These are phyloP conservation scores for Ogataea paradorogensis DNA, from an alignment of 805 yeast genomes.

Conservation along the genomic window DNA sequence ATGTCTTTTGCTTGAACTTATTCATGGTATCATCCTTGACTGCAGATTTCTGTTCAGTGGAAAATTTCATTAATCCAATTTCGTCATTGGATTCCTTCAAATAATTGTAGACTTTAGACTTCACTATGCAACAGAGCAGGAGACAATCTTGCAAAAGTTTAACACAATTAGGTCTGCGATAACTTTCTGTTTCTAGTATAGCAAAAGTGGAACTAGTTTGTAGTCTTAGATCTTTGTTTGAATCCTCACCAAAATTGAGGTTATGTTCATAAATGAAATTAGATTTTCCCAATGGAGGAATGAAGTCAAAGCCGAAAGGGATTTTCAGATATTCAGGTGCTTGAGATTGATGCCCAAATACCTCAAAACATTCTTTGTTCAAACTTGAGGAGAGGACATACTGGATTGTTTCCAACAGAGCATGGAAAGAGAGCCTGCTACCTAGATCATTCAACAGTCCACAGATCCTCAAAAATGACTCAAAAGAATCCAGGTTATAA, in stretches of 20 bases:
- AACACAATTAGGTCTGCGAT: constrained; percentile 8
- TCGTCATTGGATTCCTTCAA: constrained; percentile 21
- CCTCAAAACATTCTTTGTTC: constrained; percentile 15
- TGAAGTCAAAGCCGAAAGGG: constrained; percentile 25
- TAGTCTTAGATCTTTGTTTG: constrained; percentile 7
- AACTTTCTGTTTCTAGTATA: constrained; percentile 10
- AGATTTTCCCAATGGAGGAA: constrained; percentile 31
- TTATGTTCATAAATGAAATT: constrained; percentile 27
- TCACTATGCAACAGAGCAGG: constrained; percentile 34
- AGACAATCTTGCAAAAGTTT: constrained; percentile 29
- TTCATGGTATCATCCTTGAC: constrained; percentile 15
- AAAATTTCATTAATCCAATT: constrained; percentile 19
- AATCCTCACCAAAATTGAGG: constrained; percentile 14
- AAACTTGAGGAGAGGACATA: constrained; percentile 21
- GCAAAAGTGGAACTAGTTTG: constrained; percentile 12
- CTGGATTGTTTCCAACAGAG: constrained; percentile 30
- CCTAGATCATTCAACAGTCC: constrained; percentile 31
- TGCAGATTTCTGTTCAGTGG: constrained; percentile 14
- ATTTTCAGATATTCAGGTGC: constrained; percentile 4
- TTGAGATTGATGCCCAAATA: not conserved
- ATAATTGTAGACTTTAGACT: constrained; percentile 28
- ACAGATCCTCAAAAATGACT: constrained; percentile 22
- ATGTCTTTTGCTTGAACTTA: constrained; percentile 23
- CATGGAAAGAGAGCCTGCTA: constrained; percentile 35
- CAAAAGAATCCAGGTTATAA: constrained; percentile 17